Conservation (phyloP, 2,329 filamentous ascomycete genomes). For the Cladosporium phlei region DNA sequence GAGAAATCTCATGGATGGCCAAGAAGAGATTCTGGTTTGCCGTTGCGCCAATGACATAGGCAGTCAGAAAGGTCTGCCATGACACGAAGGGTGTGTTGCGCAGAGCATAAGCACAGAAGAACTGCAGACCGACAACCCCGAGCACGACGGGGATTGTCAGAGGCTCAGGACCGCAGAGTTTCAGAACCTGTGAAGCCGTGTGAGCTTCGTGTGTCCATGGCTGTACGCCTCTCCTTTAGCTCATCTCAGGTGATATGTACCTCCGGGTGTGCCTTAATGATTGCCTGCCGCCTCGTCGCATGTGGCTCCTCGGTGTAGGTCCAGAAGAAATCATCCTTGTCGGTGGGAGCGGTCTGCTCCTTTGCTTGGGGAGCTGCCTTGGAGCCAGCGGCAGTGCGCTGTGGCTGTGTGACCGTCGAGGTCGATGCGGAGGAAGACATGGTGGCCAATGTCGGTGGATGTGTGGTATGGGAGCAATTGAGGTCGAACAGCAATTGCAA, state of each 20-base stretch:
- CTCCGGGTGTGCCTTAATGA: constrained; percentile 98
- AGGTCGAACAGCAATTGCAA: neutral
- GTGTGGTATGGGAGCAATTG: neutral
- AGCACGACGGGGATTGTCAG: constrained; percentile 91
- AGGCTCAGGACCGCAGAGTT: constrained; percentile 93
- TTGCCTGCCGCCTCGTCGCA: constrained; percentile 80
- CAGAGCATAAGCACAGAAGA: constrained; percentile 71
- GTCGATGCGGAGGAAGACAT: constrained; percentile 25
- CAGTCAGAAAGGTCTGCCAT: constrained; percentile 77
- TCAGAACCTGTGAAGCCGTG: constrained; percentile 64
- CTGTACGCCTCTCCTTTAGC: neutral
- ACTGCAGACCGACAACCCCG: constrained; percentile 75
- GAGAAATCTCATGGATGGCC: constrained; percentile 96
- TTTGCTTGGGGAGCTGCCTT: neutral
- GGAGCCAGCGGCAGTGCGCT: neutral
- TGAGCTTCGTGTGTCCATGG: constrained; percentile 5
- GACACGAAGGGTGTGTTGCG: constrained; percentile 74
- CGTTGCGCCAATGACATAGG: constrained; percentile 88
- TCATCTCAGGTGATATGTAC: constrained; percentile 40
- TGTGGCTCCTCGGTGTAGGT: constrained; percentile 98
- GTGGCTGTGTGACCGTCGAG: constrained; percentile 19
- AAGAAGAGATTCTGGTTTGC: constrained; percentile 98
- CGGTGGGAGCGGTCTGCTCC: neutral
- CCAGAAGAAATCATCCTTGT: constrained; percentile 77
- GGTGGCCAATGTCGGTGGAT: constrained; percentile 12